These are phyloP conservation scores for Conticribra weissflogii DNA, from an alignment of 108 stramenopile genomes.

Conservation along the genomic window DNA sequence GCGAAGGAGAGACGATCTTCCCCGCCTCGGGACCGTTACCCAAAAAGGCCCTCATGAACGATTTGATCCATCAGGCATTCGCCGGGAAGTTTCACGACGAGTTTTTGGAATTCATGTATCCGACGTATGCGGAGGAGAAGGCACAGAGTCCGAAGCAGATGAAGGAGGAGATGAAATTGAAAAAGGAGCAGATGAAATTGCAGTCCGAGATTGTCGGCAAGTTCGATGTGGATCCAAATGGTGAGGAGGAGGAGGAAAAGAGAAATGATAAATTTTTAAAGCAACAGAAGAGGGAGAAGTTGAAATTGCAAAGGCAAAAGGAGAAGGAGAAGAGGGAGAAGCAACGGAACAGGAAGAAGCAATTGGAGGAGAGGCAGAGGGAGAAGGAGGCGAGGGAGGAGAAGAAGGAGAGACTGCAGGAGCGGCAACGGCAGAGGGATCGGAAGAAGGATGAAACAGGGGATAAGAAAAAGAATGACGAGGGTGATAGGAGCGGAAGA, in stretches of 20 bases:
- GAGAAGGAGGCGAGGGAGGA: background rate
- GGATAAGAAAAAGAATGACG: background rate
- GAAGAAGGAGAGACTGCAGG: background rate
- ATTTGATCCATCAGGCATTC: slow-evolving; percentile 23
- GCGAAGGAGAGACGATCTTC: slow-evolving; percentile 8
- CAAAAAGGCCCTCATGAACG: slow-evolving; percentile 11
- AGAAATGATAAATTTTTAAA: background rate
- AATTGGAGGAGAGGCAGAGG: background rate
- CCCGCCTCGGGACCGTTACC: background rate
- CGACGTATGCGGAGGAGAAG: background rate
- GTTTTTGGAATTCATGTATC: slow-evolving; percentile 16
- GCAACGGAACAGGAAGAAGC: background rate
- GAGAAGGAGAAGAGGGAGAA: background rate
- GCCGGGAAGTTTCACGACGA: slow-evolving; percentile 10
- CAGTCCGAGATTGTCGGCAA: background rate
- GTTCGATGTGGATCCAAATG: background rate
- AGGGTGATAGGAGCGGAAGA: no score
- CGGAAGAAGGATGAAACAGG: background rate
- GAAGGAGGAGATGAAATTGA: slow-evolving; percentile 7
- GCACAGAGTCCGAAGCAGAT: background rate
- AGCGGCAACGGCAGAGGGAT: background rate
- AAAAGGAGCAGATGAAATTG: slow-evolving; percentile 1
- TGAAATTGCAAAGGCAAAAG: background rate
- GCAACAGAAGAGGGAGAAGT: background rate
- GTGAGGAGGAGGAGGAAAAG: background rate